A percentile compares a stretch with the other conserved stretches of the same genome.
Conservation (phyloP, 106 monocot species). For the Gastrodia elata region DNA sequence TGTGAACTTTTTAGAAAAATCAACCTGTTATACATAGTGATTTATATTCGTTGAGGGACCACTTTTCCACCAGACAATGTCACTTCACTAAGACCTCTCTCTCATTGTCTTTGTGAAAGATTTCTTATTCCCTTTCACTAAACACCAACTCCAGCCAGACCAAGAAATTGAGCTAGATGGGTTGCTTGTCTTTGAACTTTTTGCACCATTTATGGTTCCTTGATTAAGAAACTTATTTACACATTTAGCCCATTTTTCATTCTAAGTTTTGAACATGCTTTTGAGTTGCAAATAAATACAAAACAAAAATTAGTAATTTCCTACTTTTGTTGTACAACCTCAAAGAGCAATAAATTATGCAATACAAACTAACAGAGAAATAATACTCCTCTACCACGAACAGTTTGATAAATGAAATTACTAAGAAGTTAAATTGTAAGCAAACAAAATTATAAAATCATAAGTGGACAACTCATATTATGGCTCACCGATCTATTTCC, state of each 20-base stretch:
- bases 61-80: too few species aligned
- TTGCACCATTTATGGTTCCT: background rate
- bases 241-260: background rate
- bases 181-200: background rate
- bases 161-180: too few species aligned
- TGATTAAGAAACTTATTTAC: background rate
- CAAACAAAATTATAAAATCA: background rate
- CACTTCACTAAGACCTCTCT: too few species aligned
- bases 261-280: background rate
- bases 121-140: too few species aligned
- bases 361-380: background rate
- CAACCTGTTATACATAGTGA: too few species aligned
- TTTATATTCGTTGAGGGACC: too few species aligned
- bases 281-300: background rate
- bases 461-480: background rate
- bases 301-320: background rate
- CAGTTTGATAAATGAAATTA: background rate
- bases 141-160: too few species aligned
- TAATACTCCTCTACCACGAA: background rate
- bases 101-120: too few species aligned
- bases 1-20: too few species aligned
- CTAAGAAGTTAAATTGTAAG: background rate
- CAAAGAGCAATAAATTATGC: background rate
- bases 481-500: constrained; percentile 72
- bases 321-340: background rate